These are phyloP conservation scores for Porogramme epimiltina DNA, from an alignment of 1,284 basidiomycete genomes.

Conservation along the genomic window DNA sequence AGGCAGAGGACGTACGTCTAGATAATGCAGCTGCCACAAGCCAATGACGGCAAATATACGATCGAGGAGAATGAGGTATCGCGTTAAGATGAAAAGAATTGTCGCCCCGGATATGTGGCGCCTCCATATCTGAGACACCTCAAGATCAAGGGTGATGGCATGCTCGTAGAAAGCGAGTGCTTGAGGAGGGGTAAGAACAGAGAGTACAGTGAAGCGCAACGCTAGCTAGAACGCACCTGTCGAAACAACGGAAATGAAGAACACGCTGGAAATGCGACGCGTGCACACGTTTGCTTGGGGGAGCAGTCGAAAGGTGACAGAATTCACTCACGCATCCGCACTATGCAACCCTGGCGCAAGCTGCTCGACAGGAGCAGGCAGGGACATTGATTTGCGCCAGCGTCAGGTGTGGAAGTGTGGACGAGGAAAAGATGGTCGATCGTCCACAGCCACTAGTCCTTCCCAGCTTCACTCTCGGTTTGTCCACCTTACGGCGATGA, in stretches of 20 bases:
- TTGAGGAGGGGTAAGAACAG: background rate
- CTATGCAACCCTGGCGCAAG: background rate
- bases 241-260: background rate
- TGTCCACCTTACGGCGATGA: no score
- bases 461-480: no score
- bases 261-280: background rate
- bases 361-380: background rate
- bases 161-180: conserved; percentile 19
- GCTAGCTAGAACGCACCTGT: background rate
- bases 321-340: background rate
- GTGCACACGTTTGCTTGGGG: background rate
- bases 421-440: no score
- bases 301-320: no score
- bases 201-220: background rate
- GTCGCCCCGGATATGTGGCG: conserved; percentile 10
- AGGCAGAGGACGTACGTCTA: conserved; percentile 3
- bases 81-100: conserved; percentile 17
- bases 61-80: conserved; percentile 16
- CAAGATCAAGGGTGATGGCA: conserved; percentile 14
- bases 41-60: conserved; percentile 10
- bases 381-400: conserved; percentile 1
- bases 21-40: conserved; percentile 8
- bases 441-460: no score
- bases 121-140: conserved; percentile 19
- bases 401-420: no score